phyloP scores from a whole-genome alignment of 139 green algal genomes.

The Picochlorum sp. region DNA sequence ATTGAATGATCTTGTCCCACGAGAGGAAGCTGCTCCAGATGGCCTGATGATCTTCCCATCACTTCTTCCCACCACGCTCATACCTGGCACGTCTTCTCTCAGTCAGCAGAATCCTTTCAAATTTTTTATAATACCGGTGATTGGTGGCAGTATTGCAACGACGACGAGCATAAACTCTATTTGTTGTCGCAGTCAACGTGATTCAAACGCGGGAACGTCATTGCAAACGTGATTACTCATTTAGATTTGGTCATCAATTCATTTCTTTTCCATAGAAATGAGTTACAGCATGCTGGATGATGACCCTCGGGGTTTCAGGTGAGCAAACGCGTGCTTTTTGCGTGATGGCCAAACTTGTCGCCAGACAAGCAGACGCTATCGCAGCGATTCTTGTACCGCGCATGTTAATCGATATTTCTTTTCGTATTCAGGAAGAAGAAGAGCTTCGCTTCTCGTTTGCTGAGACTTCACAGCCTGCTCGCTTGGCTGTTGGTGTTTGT shows the following conservation, averaged over 20 bases:
- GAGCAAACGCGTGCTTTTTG: background rate
- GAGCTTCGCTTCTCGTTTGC: background rate
- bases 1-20: no score
- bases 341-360: background rate
- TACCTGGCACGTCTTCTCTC: no score
- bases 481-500: background rate
- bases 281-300: constrained; percentile 1
- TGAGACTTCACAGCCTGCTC: background rate
- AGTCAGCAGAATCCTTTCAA: no score
- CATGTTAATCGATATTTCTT: background rate
- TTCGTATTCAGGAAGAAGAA: background rate
- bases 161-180: no score
- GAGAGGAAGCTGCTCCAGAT: no score
- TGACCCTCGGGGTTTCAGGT: background rate
- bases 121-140: no score
- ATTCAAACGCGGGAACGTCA: background rate
- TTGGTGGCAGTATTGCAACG: no score
- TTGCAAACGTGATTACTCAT: background rate
- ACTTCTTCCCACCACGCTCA: no score
- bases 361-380: background rate
- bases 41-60: no score
- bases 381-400: background rate
- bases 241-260: no score
- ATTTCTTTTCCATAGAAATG: background rate
- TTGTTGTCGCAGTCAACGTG: no score